Conservation (phyloP, 352 stramenopile species). For the Globisporangium acanthophoron region DNA sequence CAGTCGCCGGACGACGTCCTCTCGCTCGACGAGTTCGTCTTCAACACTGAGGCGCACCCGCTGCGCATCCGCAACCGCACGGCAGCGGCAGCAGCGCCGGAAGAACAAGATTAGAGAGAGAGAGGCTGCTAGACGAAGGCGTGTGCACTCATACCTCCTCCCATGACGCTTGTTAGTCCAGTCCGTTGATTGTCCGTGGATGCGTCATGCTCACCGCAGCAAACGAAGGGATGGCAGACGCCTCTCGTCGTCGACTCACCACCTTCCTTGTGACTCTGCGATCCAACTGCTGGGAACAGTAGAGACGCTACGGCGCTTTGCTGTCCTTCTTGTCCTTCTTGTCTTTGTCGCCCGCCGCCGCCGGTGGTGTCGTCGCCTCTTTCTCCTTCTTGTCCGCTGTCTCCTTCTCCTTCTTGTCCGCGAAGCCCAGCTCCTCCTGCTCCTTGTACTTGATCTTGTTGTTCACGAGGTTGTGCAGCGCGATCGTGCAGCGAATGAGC, state of each 20-base stretch:
- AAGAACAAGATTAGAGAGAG: background rate
- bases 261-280: too few relatives aligned
- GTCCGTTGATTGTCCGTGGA: background rate
- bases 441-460: slow-evolving; percentile 99
- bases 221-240: background rate
- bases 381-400: slow-evolving; percentile 61
- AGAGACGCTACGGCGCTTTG: slow-evolving; percentile 29
- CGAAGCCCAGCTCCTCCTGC: slow-evolving; percentile 66
- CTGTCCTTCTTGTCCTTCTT: slow-evolving; percentile 40
- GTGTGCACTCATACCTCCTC: background rate
- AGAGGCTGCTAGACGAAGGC: background rate
- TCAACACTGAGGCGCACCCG: slow-evolving; percentile 96
- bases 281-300: too few relatives aligned
- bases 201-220: background rate
- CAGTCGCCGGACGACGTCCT: slow-evolving; percentile 73
- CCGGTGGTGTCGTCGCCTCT: slow-evolving; percentile 46
- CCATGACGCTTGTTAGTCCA: background rate
- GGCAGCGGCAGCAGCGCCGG: background rate
- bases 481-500: slow-evolving; percentile 97
- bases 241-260: background rate
- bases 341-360: slow-evolving; percentile 17
- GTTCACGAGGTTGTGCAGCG: slow-evolving; percentile 98
- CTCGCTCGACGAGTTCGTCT: slow-evolving; percentile 92
- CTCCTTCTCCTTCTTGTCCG: slow-evolving; percentile 63
- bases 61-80: slow-evolving; percentile 46